phyloP scores from a whole-genome alignment of 495 filamentous ascomycete genomes.

The Rostrohypoxylon terebratum region DNA sequence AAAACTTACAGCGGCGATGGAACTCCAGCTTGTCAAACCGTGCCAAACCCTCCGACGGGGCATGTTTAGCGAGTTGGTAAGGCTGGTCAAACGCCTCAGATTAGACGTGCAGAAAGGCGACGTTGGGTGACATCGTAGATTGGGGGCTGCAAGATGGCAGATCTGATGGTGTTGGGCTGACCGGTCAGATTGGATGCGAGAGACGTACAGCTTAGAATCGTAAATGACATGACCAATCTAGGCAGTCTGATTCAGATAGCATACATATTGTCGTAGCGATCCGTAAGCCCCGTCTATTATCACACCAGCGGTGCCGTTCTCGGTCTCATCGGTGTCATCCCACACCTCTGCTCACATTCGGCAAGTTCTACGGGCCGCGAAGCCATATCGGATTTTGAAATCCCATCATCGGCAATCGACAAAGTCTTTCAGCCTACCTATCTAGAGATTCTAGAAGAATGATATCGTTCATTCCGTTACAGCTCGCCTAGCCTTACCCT shows the following conservation, averaged over 20 bases:
- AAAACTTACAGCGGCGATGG: slow-evolving; percentile 10
- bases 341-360: slow-evolving; percentile 12
- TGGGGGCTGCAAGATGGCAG: slow-evolving; percentile 28
- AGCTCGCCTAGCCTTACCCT: slow-evolving; percentile 47
- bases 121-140: slow-evolving; percentile 34
- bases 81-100: slow-evolving; percentile 34
- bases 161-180: slow-evolving; percentile 35
- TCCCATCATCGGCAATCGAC: slow-evolving; percentile 29
- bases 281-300: slow-evolving; percentile 37
- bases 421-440: slow-evolving; percentile 36
- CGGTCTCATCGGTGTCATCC: slow-evolving; percentile 20
- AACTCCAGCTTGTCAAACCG: not conserved
- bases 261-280: slow-evolving; percentile 40
- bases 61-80: slow-evolving; percentile 14
- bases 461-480: slow-evolving; percentile 43
- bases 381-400: slow-evolving; percentile 43
- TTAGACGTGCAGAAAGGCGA: slow-evolving; percentile 27
- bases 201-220: not conserved
- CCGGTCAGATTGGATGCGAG: slow-evolving; percentile 28
- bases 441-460: slow-evolving; percentile 33
- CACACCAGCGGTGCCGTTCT: slow-evolving; percentile 25
- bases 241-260: slow-evolving; percentile 2
- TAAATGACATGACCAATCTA: slow-evolving; percentile 34
- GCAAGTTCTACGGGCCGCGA: slow-evolving; percentile 31
- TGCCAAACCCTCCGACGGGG: not conserved